Percentiles rank a stretch among this genome's conserved stretches.
phyloP scores from a whole-genome alignment of 176 grass and related monocot genomes.

The Secale cereale region DNA sequence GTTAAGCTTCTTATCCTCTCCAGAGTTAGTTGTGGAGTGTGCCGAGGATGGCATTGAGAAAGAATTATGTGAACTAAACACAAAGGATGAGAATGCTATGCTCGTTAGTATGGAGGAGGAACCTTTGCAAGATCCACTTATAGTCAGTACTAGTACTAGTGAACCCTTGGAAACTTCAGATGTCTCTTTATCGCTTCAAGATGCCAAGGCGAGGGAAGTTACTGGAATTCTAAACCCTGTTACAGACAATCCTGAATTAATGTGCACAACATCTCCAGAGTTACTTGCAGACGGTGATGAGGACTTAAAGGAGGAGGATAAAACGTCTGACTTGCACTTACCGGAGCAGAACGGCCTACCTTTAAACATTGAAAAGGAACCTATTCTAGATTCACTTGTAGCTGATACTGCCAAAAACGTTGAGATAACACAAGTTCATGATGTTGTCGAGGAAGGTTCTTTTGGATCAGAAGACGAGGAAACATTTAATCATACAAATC shows the following conservation, averaged over 20 bases:
- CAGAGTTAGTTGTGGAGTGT: slow-evolving; percentile 3
- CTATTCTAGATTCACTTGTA: slow-evolving; percentile 2
- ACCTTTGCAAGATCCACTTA: neutral
- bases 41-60: neutral
- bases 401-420: neutral
- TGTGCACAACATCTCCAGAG: neutral
- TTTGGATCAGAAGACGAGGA: slow-evolving; percentile 1
- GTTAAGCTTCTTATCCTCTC: slow-evolving; percentile 14
- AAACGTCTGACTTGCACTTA: slow-evolving; percentile 6
- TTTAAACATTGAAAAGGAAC: neutral
- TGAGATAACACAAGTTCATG: neutral
- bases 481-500: neutral
- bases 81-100: neutral
- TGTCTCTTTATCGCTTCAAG: slow-evolving; percentile 7
- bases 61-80: neutral
- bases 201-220: neutral
- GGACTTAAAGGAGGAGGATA: neutral
- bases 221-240: neutral
- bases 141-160: neutral
- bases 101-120: neutral
- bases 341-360: neutral
- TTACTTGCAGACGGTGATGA: neutral
- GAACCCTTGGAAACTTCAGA: neutral
- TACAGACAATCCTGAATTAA: slow-evolving; percentile 12
- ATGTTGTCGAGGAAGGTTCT: neutral